Conservation (phyloP, 768 basidiomycete species). For the Pleurotus platypus region DNA sequence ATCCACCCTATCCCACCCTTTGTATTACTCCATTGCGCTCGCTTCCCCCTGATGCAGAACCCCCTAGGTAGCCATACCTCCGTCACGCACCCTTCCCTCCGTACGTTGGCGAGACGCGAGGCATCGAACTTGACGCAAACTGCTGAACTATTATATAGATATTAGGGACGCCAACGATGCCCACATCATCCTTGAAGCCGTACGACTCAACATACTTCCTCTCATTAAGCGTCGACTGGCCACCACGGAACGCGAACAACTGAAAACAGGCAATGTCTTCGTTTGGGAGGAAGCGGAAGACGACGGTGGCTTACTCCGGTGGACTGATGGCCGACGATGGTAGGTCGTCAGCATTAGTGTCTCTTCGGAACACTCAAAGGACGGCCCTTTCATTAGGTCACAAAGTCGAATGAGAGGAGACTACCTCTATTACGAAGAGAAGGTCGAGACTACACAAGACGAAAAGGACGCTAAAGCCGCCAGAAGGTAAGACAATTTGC, state of each 20-base stretch:
- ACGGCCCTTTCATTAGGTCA: slow-evolving; percentile 35
- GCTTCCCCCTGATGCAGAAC: background rate
- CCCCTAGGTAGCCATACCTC: slow-evolving; percentile 1
- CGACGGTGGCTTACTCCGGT: slow-evolving; percentile 43
- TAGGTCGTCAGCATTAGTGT: slow-evolving; percentile 13
- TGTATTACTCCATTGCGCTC: background rate
- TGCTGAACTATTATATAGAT: slow-evolving; percentile 27
- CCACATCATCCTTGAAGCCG: slow-evolving; percentile 56
- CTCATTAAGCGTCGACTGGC: slow-evolving; percentile 50
- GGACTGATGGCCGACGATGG: slow-evolving; percentile 68
- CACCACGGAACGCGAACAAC: slow-evolving; percentile 46
- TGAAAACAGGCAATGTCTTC: slow-evolving; percentile 55
- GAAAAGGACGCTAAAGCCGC: slow-evolving; percentile 58
- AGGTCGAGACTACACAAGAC: slow-evolving; percentile 55
- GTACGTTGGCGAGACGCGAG: slow-evolving; percentile 9
- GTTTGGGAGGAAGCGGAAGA: slow-evolving; percentile 69
- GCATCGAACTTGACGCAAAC: background rate
- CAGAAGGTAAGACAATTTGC: slow-evolving; percentile 37
- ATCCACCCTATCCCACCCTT: background rate
- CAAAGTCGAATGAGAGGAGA: slow-evolving; percentile 65
- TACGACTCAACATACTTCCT: slow-evolving; percentile 51
- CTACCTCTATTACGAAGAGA: slow-evolving; percentile 64
- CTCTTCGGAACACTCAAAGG: background rate
- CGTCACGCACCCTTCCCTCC: slow-evolving; percentile 20
- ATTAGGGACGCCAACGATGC: slow-evolving; percentile 58